Evolutionary conservation across 2,329 filamentous ascomycete species (phyloP), one percentile per base, ranked within the genome.

Genomic region (Calonectria multiphialidica): DNA sequence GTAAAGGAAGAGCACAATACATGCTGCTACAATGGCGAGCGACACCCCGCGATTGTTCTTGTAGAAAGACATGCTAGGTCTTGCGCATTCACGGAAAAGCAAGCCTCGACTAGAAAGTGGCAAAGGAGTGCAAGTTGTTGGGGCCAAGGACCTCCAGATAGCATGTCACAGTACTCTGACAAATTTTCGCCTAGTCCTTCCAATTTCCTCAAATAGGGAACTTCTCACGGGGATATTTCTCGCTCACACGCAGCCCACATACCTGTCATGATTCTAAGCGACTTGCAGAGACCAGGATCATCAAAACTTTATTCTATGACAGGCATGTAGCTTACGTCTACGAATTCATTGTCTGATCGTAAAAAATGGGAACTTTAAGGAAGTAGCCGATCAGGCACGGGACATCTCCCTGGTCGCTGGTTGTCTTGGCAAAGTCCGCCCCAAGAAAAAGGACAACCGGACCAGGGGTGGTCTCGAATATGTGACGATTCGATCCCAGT

Each of bases 21-120:
- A 79, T 5, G 28, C 45, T 5, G 73, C 67, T 47, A 79, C 76
- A 55, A 79, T 77, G 45, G 75, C 16, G 16, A 73, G 73, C n/a
- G 77, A 76, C 5, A 78, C 71, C 50, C 74, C 42, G 44, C 77
- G 75, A 61, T 79, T 79, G 44, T 78, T 78, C 35, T 67, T 74
- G 72, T 78, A 78, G 45, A 77, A 65, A 28, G 71, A 57, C 76
- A 78, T 78, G 18, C 7, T 57, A 12, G 5, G 13, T 33, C 9
- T 28, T 49, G 35, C 35, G 13, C n/a, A 18, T 13, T 18, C 40
- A 59, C n/a, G 23, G 7, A 45, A 7, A 21, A 42, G 23, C 9
- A 23, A 15, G 49, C 10, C 40, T 25, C 37, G 33, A 13, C 2
- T 37, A 13, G 59, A 47, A 47, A 13, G 21, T 45, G 23, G 50